These are phyloP conservation scores for Centrapalus pauciflorus DNA, from an alignment of 129 eudicot genomes.

Conservation along the genomic window DNA sequence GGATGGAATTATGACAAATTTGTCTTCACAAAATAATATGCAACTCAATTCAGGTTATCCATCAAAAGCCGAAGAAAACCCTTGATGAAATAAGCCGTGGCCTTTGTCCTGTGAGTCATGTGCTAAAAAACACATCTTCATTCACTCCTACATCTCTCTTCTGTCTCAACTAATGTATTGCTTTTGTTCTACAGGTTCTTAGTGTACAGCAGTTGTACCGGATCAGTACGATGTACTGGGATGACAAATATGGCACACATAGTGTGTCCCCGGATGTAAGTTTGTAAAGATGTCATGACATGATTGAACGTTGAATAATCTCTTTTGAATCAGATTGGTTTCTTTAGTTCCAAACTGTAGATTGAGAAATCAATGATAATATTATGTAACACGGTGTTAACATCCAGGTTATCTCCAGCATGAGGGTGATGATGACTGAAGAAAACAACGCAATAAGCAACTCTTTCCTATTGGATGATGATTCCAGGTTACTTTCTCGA, in stretches of 20 bases:
- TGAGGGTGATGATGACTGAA: conserved; percentile 81
- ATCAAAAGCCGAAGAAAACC: conserved; percentile 78
- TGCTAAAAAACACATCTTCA: neutral
- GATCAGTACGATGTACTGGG: neutral
- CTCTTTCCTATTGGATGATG: conserved; percentile 74
- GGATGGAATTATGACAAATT: neutral
- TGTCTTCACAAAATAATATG: neutral
- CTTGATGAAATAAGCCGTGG: conserved; percentile 55
- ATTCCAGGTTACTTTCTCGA: conserved; percentile 50
- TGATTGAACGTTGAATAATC: neutral
- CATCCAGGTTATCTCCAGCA: conserved; percentile 57
- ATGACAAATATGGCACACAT: conserved; percentile 2
- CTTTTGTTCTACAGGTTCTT: neutral
- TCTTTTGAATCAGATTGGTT: neutral
- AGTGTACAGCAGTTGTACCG: conserved; percentile 9
- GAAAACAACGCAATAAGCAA: conserved; percentile 73
- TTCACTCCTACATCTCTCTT: neutral
- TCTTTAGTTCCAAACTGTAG: neutral
- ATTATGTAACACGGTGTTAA: neutral
- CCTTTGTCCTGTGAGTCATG: conserved; percentile 68
- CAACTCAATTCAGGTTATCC: conserved; percentile 43
- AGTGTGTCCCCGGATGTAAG: conserved; percentile 13
- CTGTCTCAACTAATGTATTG: neutral
- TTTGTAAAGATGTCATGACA: neutral
- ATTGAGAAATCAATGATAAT: neutral